Evolutionary conservation across 2,329 filamentous ascomycete genomes (phyloP).

Genomic region (Magnaporthiopsis poae): DNA sequence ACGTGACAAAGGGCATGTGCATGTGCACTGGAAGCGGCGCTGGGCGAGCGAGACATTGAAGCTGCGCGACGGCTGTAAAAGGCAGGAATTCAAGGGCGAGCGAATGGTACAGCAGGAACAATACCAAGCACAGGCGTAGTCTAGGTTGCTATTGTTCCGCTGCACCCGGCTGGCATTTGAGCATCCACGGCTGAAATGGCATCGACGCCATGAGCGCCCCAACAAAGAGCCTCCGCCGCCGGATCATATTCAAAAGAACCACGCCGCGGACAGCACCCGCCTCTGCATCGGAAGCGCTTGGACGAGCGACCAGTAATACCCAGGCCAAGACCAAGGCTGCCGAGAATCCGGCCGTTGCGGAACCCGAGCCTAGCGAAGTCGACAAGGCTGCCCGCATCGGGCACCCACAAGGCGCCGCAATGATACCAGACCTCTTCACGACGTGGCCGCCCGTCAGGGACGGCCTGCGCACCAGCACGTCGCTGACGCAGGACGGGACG

Average conservation of each 20-base stretch:
- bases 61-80: not conserved
- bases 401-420: slow-evolving; percentile 10
- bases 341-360: not conserved
- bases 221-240: slow-evolving; percentile 7
- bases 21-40: not conserved
- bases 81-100: not conserved
- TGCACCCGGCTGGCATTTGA: not conserved
- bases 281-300: not conserved
- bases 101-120: slow-evolving; percentile 1
- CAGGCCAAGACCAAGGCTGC: not conserved
- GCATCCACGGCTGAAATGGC: slow-evolving; percentile 1
- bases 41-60: not conserved
- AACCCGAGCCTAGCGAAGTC: not conserved
- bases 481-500: slow-evolving; percentile 57
- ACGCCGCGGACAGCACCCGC: not conserved
- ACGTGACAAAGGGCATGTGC: not conserved
- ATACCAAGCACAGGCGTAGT: slow-evolving; percentile 1
- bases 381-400: not conserved
- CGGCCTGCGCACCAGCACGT: slow-evolving; percentile 56
- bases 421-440: slow-evolving; percentile 49
- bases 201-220: slow-evolving; percentile 3
- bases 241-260: slow-evolving; percentile 4
- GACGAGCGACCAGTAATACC: not conserved
- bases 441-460: slow-evolving; percentile 55
- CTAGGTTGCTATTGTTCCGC: slow-evolving; percentile 1